Base-by-base conservation (phyloP, 331 rosid species). In the Quercus tomentella region DNA sequence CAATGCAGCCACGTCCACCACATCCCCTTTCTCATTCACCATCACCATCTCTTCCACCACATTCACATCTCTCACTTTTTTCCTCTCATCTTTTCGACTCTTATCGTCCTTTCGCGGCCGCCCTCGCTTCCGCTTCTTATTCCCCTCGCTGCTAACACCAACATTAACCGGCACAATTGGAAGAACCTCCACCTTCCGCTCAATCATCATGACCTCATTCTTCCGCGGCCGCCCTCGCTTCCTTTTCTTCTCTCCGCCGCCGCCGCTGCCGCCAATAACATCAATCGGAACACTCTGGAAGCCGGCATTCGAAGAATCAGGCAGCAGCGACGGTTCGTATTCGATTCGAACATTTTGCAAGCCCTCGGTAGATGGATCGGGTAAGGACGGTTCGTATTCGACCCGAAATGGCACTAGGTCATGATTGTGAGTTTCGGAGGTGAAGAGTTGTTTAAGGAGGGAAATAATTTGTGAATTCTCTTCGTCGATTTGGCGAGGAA, bases 61-160 rank as follows among this genome's bases (percentile, higher is more conserved):
- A 72, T 7, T 58, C 52, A 54, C 60, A 75, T 25, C 30, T 23
- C 45, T 69, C 75, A 10, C 58, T n/a, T 58, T 49, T 67, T 31
- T 66, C 81, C 79, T 25, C 63, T 63, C 82, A 9, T 51, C 74
- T 20, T 61, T 16, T 14, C 7, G 82, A 80, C 41, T 81, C 52
- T 81, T 8, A 41, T 41, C 80, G 26, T 77, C 72, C 91, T 82
- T 90, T 1, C 94, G 80, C 14, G 96, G 97, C 84, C 97, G 86
- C 56, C 97, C 98, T 25, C 96, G 90, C 91, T 87, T 91, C 71
- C 94, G 82, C 84, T 83, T 85, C 56, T 45, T 76, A 61, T 52
- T 73, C 26, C 56, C 31, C 6, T 23, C 37, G 5, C 58, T 57
- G 77, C 54, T 49, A 49, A 28, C 51, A 31, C 26, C 68, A 8